These are phyloP conservation scores for Exobasidium rhododendri DNA, from an alignment of 1,284 basidiomycete species.

Conservation along the genomic window DNA sequence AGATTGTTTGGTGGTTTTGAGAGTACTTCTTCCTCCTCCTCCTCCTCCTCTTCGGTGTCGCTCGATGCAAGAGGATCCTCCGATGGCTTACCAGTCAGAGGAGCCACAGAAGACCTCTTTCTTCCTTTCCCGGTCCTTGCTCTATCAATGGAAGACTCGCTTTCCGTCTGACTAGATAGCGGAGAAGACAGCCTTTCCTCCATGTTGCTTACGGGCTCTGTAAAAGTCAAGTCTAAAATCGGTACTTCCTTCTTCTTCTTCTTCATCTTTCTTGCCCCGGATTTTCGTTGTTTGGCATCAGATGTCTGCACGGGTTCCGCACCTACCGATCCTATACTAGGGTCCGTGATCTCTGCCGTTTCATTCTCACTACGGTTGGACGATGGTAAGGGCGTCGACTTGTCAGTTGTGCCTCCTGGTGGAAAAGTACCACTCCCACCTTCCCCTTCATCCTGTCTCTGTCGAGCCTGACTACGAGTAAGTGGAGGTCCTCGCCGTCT, in stretches of 20 bases:
- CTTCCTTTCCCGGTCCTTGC: background rate
- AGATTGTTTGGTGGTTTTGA: background rate
- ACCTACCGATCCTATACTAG: background rate
- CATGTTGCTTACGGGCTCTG: background rate
- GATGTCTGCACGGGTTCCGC: background rate
- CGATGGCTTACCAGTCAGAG: background rate
- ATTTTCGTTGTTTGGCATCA: background rate
- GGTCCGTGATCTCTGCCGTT: background rate
- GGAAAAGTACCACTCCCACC: background rate
- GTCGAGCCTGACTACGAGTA: background rate
- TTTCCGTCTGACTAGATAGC: background rate
- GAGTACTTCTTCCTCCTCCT: background rate
- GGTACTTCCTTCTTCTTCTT: background rate
- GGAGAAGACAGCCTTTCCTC: background rate
- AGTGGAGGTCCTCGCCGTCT: slow-evolving; percentile 1
- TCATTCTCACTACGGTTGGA: background rate
- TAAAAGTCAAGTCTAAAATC: background rate
- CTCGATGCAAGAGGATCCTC: background rate
- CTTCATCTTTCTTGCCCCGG: background rate
- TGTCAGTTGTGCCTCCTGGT: background rate
- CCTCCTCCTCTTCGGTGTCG: background rate
- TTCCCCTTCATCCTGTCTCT: background rate
- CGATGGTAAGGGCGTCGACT: background rate
- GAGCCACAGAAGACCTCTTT: background rate
- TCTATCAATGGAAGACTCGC: background rate